Evolutionary conservation across 1,284 basidiomycete species (phyloP).

Genomic region (Apiotrichum gamsii): DNA sequence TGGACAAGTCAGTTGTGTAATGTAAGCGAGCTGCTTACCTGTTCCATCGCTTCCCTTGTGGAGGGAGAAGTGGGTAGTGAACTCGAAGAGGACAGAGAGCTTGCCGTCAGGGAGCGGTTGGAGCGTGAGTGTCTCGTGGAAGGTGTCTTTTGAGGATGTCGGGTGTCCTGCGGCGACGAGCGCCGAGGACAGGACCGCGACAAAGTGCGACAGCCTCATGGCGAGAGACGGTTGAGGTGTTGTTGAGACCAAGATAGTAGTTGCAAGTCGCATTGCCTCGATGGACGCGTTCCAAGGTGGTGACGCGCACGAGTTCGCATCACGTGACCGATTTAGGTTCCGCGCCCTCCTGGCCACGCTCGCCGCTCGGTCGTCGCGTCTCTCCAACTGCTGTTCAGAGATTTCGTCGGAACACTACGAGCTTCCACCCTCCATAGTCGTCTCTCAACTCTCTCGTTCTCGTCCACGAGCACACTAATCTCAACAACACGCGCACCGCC

Average conservation of each 20-base stretch:
- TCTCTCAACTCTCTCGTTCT: neutral
- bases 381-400: too few species aligned
- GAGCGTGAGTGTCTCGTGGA: conserved; percentile 62
- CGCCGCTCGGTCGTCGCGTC: too few species aligned
- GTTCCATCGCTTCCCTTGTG: conserved; percentile 4
- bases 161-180: neutral
- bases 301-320: too few species aligned
- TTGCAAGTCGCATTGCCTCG: neutral
- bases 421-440: conserved; percentile 11
- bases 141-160: conserved; percentile 14
- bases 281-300: too few species aligned
- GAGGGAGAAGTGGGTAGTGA: conserved; percentile 57
- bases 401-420: conserved; percentile 17
- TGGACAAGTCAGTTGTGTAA: conserved; percentile 1
- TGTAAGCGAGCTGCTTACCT: too few species aligned
- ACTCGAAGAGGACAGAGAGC: conserved; percentile 75
- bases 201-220: conserved; percentile 6
- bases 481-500: too few species aligned
- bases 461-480: neutral
- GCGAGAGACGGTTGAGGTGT: neutral
- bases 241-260: too few species aligned
- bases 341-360: too few species aligned
- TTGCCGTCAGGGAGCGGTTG: conserved; percentile 76
- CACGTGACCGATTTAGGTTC: too few species aligned
- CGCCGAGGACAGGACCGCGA: conserved; percentile 8